Evolutionary conservation across 305 asterid genomes (phyloP).

Genomic region (Euphrasia arctica): DNA sequence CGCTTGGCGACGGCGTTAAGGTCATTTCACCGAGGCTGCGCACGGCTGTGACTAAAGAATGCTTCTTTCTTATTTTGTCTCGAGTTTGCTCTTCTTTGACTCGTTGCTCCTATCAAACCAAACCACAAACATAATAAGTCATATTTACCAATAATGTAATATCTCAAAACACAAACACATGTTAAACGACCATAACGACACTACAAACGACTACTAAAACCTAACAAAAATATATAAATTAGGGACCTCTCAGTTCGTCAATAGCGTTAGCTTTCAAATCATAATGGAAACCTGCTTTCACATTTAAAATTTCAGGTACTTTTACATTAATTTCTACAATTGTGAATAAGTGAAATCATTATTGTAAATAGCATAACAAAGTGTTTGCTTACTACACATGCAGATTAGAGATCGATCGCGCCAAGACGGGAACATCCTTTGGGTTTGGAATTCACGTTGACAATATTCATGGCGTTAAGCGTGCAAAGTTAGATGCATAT

Average conservation of each 20-base stretch:
- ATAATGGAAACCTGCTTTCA: constrained; percentile 94
- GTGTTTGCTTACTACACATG: constrained; percentile 25
- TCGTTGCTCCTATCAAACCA: too few species aligned
- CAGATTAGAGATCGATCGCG: constrained; percentile 63
- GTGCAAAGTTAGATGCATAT: constrained; percentile 50
- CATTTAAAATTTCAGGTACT: constrained; percentile 78
- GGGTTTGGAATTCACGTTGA: constrained; percentile 78
- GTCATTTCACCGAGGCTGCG: too few species aligned
- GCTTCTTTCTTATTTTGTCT: too few species aligned
- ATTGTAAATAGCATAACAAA: background rate
- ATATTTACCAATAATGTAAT: too few species aligned
- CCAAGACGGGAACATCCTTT: constrained; percentile 47
- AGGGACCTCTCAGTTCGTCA: constrained; percentile 82
- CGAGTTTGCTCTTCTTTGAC: too few species aligned
- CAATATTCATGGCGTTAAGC: constrained; percentile 48
- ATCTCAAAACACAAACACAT: too few species aligned
- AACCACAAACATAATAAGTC: too few species aligned
- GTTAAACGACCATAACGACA: too few species aligned
- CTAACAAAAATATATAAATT: too few species aligned
- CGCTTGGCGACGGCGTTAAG: too few species aligned
- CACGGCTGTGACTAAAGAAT: too few species aligned
- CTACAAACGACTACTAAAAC: too few species aligned
- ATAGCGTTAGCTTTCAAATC: constrained; percentile 84
- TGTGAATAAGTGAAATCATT: background rate
- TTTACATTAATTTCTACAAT: constrained; percentile 4